Evolutionary conservation across 805 yeast species (phyloP).

Genomic region (Dipodascopsis uninucleata): DNA sequence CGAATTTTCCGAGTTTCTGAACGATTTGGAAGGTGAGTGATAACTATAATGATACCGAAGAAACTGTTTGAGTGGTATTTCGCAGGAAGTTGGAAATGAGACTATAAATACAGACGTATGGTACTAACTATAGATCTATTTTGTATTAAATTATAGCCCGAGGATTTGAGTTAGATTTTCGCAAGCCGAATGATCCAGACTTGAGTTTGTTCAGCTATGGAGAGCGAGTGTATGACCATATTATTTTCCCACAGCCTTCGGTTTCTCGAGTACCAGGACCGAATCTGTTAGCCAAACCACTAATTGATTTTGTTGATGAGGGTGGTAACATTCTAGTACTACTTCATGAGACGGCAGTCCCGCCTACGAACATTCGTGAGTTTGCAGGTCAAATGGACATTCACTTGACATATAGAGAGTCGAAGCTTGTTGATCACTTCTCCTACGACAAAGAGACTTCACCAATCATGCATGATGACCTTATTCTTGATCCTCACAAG

Average conservation of each 20-base stretch:
- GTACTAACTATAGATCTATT: neutral
- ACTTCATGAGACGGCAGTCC: conserved; percentile 42
- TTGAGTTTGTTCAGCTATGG: conserved; percentile 43
- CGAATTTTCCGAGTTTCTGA: conserved; percentile 33
- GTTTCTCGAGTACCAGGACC: conserved; percentile 35
- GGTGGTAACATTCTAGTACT: conserved; percentile 67
- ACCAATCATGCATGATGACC: conserved; percentile 30
- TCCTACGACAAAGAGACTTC: conserved; percentile 32
- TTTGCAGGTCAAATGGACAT: conserved; percentile 80
- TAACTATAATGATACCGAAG: neutral
- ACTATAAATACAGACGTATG: neutral
- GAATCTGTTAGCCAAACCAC: conserved; percentile 43
- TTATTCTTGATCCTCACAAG: conserved; percentile 30
- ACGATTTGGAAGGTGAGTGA: conserved; percentile 29
- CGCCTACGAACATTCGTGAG: conserved; percentile 61
- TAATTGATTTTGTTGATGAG: conserved; percentile 57
- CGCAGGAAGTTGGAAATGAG: neutral
- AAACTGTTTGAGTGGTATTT: neutral
- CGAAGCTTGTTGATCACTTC: conserved; percentile 64
- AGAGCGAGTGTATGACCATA: conserved; percentile 49
- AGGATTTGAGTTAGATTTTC: conserved; percentile 37
- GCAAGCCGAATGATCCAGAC: conserved; percentile 34
- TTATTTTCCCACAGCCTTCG: conserved; percentile 58
- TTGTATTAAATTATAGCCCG: conserved; percentile 31
- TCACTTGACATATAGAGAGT: conserved; percentile 73